Percentiles rank a stretch among this genome's conserved stretches.
These are phyloP conservation scores for Chlamydomonas incerta DNA, from an alignment of 139 green algal genomes.

Conservation along the genomic window DNA sequence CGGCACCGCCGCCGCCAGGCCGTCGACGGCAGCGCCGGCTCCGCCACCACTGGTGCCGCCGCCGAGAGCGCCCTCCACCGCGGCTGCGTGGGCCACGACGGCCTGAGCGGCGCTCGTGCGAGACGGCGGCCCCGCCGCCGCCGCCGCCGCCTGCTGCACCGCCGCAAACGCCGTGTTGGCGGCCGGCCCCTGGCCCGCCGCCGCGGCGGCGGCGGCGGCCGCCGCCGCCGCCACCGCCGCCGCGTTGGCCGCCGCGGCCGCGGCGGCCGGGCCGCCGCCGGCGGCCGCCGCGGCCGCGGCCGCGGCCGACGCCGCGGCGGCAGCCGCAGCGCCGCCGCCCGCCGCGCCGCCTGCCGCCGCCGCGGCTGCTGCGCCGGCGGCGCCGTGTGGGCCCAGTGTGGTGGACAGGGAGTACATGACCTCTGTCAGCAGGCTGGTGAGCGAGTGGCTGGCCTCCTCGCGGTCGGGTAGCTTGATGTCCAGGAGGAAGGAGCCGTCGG, in stretches of 20 bases:
- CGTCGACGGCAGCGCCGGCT: not conserved
- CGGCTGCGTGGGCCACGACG: not conserved
- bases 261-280: no score
- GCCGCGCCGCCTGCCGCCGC: not conserved
- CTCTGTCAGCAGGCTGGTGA: conserved; percentile 45
- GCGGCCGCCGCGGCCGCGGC: not conserved
- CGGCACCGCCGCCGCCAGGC: not conserved
- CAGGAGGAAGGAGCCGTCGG: conserved; percentile 63
- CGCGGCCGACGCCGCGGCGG: not conserved
- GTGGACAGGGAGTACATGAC: conserved; percentile 39
- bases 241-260: not conserved
- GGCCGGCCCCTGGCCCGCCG: no score
- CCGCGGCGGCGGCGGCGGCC: not conserved
- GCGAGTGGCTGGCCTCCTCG: conserved; percentile 35
- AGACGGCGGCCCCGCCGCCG: not conserved
- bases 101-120: not conserved
- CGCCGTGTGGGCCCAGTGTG: not conserved
- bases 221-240: not conserved
- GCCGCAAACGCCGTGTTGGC: no score
- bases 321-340: not conserved
- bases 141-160: not conserved
- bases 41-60: no score
- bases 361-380: not conserved
- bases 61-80: not conserved
- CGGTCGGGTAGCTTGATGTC: conserved; percentile 68